phyloP scores from a whole-genome alignment of 1,139 yeast genomes.

The Eremothecium cymbalariae region DNA sequence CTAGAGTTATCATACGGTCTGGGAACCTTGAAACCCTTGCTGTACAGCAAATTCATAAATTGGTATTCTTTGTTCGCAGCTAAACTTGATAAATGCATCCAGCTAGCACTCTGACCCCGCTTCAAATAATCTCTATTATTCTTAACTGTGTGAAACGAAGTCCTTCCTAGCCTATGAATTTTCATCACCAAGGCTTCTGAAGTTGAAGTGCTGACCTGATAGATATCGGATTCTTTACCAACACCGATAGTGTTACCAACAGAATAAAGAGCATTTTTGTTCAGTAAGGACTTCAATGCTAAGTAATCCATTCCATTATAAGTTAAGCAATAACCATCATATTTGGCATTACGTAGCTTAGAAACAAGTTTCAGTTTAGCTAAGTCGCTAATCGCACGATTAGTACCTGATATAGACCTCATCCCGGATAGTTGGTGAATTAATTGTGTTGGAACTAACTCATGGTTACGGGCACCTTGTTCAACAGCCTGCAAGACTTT shows the following conservation, averaged over 20 bases:
- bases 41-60: constrained; percentile 68
- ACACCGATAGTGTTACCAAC: constrained; percentile 90
- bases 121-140: constrained; percentile 86
- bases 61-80: constrained; percentile 92
- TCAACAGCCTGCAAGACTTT: constrained; percentile 84
- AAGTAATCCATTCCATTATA: constrained; percentile 87
- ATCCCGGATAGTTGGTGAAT: constrained; percentile 75
- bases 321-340: constrained; percentile 87
- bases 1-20: constrained; percentile 82
- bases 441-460: constrained; percentile 82
- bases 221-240: constrained; percentile 95
- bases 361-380: constrained; percentile 79
- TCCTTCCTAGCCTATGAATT: constrained; percentile 87
- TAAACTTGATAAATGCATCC: constrained; percentile 87
- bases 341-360: constrained; percentile 71
- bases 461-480: constrained; percentile 86
- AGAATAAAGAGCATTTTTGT: constrained; percentile 63
- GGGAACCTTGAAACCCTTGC: constrained; percentile 80
- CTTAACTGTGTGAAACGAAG: constrained; percentile 85
- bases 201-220: constrained; percentile 64
- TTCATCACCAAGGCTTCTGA: constrained; percentile 70
- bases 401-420: constrained; percentile 68
- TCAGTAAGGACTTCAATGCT: constrained; percentile 75
- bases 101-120: constrained; percentile 47
- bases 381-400: constrained; percentile 70